These are phyloP conservation scores for Fraxinus baroniana DNA, from an alignment of 305 asterid genomes.

Conservation along the genomic window DNA sequence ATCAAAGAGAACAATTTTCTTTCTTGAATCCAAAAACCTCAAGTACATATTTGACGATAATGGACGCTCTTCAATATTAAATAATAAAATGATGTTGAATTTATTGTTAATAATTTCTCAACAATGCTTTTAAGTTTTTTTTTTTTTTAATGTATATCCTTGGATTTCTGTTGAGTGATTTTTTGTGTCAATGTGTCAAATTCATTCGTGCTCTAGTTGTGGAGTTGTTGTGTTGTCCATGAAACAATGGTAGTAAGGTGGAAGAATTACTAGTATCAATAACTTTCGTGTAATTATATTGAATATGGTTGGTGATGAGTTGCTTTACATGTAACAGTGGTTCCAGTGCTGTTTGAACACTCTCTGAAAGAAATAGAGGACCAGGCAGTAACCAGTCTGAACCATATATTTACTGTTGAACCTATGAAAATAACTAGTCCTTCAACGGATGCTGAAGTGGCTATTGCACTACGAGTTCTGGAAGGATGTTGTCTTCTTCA, in stretches of 20 bases:
- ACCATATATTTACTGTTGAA: constrained; percentile 77
- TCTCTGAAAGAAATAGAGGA: constrained; percentile 76
- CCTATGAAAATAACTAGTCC: constrained; percentile 77
- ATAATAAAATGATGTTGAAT: background rate
- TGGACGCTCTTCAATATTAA: background rate
- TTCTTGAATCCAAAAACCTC: background rate
- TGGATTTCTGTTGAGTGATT: background rate
- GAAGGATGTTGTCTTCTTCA: constrained; percentile 98
- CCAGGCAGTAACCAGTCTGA: constrained; percentile 58
- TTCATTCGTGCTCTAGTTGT: background rate
- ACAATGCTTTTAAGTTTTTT: background rate
- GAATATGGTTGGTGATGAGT: constrained; percentile 12
- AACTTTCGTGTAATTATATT: constrained; percentile 10
- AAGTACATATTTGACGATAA: background rate
- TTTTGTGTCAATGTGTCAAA: background rate
- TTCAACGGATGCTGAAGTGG: constrained; percentile 82
- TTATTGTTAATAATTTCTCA: background rate
- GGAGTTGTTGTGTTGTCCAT: background rate
- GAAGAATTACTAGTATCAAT: background rate
- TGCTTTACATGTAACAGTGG: constrained; percentile 50
- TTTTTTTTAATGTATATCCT: background rate
- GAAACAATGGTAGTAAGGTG: background rate
- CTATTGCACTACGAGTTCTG: constrained; percentile 88
- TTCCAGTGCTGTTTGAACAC: constrained; percentile 77
- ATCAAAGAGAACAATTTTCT: background rate